Base-by-base conservation (phyloP, 495 filamentous ascomycete species). In the Aspergillus sclerotiicarbonarius region DNA sequence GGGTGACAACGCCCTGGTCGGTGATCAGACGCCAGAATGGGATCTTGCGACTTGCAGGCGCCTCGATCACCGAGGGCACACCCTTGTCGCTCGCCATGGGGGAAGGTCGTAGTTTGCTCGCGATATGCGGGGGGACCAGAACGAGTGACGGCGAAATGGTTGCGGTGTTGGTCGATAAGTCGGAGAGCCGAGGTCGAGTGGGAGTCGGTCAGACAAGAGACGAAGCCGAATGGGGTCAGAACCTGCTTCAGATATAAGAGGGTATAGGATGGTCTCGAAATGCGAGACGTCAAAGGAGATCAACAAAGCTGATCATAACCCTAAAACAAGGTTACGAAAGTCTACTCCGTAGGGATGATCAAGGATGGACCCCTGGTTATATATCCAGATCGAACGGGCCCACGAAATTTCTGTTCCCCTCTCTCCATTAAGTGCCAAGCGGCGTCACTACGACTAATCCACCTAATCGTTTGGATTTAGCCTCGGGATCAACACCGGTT, bases 1-100 rank as follows among this genome's bases (percentile, higher is more conserved):
- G 74, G 6, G 81, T 85, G 32, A 86, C 61, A 53, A 78, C 71
- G 50, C 80, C 77, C 59, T 86, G 82, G 43, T 84, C 80, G 20
- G 68, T 56, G 35, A 87, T 62, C 16, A 81, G 61, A 39, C 68
- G 71, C 70, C 70, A 81, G 59, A 65, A 77, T 29, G 75, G 65
- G 39, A 79, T 77, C 37, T 74, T 74, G 19, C 68, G 72, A 13
- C 63, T 69, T 12, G 39, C 56, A 15, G 66, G 57, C 8, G 66
- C 39, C 56, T 76, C 73, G 56, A 73, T 65, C 41, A 63, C 65
- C 4, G 73, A 71, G 47, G 62, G 30, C 57, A 54, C 58, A 48
- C 65, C 60, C 43, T 67, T 65, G 49, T 63, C 53, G 58, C 39
- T 60, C 39, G 69, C 61, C 74, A 76, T 76, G 62, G 52, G 54